Base-by-base conservation (phyloP, 2,329 filamentous ascomycete genomes). In the Pestalotiopsis sp. region DNA sequence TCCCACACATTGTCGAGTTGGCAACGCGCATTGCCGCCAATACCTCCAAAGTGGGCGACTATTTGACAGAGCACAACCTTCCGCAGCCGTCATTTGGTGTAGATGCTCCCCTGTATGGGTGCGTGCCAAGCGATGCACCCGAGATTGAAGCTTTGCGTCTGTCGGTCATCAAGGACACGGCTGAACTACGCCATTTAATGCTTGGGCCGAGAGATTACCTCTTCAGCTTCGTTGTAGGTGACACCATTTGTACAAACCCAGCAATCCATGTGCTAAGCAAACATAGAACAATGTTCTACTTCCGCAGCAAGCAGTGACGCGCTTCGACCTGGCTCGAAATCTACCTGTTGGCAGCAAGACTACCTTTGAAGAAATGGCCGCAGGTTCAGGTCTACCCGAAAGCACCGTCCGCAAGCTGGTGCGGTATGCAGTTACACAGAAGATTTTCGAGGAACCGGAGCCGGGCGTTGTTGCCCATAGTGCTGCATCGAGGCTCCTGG, bases 341-440 rank as follows among this genome's bases (percentile, higher is more conserved):
- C 4, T 58, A 2, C 56, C 56, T 12, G 20, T 58, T 4, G 56
- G 56, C 7, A n/a, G 20, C 9, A 27, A n/a, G 20, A 58, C 20
- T 6, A 27, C 56, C 2, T 58, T 58, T 27, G 56, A 58, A 17
- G 20, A 6, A 27, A 23, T 58, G 25, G 56, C 56, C 27, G 6
- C 25, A n/a, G 25, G 36, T n/a, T 49, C 38, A 9, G 60, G 64
- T 27, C 23, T 70, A 1, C 13, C 41, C 3, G 69, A 77, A n/a
- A 74, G 75, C 31, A 73, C 75, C 1, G 70, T 79, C 1, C 69
- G 70, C 7, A 77, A 79, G 39, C 68, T 81, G 12, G 68, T 81
- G 6, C 75, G 79, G 14, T 77, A 80, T 60, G 77, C 76, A 20
- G 73, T 77, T 9, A 79, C 78, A 0, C 75, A 78, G 68, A 77